Evolutionary conservation across 495 filamentous ascomycete species (phyloP).

Genomic region (Xylaria intraflava): DNA sequence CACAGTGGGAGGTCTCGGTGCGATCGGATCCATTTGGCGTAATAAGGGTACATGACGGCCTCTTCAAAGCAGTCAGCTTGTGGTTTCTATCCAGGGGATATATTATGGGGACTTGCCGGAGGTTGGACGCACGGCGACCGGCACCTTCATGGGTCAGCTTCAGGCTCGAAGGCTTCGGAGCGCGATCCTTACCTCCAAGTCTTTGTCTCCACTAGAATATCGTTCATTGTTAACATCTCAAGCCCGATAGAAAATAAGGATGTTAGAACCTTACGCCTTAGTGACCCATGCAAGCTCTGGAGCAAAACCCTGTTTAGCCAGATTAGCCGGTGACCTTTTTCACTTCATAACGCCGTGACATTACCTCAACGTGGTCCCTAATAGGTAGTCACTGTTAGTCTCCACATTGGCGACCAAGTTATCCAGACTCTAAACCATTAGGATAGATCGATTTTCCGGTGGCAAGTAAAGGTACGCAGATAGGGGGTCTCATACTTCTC

Average conservation of each 20-base stretch:
- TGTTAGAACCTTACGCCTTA: conserved; percentile 59
- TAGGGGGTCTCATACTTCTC: conserved; percentile 8
- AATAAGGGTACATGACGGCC: conserved; percentile 90
- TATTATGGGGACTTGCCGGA: conserved; percentile 55
- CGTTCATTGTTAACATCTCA: conserved; percentile 7
- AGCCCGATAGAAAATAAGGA: neutral
- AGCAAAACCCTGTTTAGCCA: conserved; percentile 60
- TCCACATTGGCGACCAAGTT: neutral
- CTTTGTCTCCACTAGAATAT: conserved; percentile 61
- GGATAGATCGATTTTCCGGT: neutral
- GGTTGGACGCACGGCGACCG: conserved; percentile 92
- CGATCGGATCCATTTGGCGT: conserved; percentile 90
- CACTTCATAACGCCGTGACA: too few species aligned
- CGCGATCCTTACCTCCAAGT: conserved; percentile 54
- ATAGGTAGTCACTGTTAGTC: neutral
- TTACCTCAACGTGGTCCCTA: conserved; percentile 82
- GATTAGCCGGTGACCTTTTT: neutral
- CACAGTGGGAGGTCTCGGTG: conserved; percentile 89
- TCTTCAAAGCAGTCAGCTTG: conserved; percentile 7
- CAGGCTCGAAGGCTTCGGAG: neutral
- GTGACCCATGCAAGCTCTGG: conserved; percentile 99
- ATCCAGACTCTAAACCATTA: neutral
- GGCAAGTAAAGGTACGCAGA: neutral
- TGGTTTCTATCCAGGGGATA: neutral
- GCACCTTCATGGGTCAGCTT: conserved; percentile 42